Percentiles rank a stretch among this genome's conserved stretches.
Conservation (phyloP, 2,329 filamentous ascomycete genomes). For the Verticillium longisporum region DNA sequence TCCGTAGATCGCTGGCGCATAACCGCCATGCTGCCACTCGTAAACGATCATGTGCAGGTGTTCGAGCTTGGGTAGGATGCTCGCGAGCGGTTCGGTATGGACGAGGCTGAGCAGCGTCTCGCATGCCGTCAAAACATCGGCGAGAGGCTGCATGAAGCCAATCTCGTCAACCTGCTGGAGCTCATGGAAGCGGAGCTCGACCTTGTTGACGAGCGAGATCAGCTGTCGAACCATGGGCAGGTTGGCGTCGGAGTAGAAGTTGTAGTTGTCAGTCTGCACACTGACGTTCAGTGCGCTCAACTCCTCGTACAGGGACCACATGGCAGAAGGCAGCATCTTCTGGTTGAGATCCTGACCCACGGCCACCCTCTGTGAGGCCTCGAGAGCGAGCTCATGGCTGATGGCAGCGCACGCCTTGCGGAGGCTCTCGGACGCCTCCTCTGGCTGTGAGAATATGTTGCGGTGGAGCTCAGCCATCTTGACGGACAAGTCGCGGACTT, state of each 20-base stretch:
- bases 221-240: slow-evolving; percentile 68
- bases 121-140: slow-evolving; percentile 70
- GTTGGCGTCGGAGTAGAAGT: slow-evolving; percentile 85
- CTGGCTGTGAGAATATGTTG: slow-evolving; percentile 39
- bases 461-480: slow-evolving; percentile 55
- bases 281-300: slow-evolving; percentile 31
- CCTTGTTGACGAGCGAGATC: slow-evolving; percentile 59
- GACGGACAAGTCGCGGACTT: slow-evolving; percentile 50
- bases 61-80: slow-evolving; percentile 79
- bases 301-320: slow-evolving; percentile 60
- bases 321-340: slow-evolving; percentile 56
- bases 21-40: slow-evolving; percentile 84
- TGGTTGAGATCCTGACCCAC: slow-evolving; percentile 34
- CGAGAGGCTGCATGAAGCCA: slow-evolving; percentile 66
- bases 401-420: slow-evolving; percentile 35
- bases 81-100: slow-evolving; percentile 78
- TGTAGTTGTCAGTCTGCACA: slow-evolving; percentile 50
- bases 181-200: slow-evolving; percentile 65
- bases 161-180: slow-evolving; percentile 62
- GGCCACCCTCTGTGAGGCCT: slow-evolving; percentile 13
- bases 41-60: slow-evolving; percentile 79
- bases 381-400: slow-evolving; percentile 28
- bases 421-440: slow-evolving; percentile 34
- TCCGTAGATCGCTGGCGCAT: slow-evolving; percentile 75
- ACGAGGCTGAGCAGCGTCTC: slow-evolving; percentile 68